Evolutionary conservation across 768 basidiomycete genomes (phyloP).

Genomic region (Tylopilus balloui): DNA sequence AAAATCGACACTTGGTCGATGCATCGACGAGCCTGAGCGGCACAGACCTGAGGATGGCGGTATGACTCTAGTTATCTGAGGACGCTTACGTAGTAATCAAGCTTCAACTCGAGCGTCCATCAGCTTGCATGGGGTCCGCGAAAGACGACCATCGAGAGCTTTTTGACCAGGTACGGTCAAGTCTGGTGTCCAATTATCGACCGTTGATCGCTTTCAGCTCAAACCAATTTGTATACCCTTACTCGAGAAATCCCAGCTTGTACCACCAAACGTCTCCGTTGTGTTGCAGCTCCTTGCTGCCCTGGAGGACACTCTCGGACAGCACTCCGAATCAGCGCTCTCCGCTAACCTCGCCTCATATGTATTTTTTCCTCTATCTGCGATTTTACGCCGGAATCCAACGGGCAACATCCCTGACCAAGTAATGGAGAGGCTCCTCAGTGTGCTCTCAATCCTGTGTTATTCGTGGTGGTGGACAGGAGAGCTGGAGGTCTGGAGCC

Average conservation of each 20-base stretch:
- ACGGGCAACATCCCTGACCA: constrained; percentile 70
- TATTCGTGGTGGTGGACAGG: constrained; percentile 84
- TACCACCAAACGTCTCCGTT: constrained; percentile 45
- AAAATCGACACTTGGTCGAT: too few species aligned
- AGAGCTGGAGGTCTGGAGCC: constrained; percentile 73
- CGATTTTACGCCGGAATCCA: constrained; percentile 73
- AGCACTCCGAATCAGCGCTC: constrained; percentile 41
- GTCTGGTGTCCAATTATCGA: not conserved
- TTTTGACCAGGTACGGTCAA: constrained; percentile 37
- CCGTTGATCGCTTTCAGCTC: constrained; percentile 30
- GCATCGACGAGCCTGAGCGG: too few species aligned
- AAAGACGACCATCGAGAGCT: constrained; percentile 25
- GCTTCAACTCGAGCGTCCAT: too few species aligned
- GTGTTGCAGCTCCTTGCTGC: constrained; percentile 51
- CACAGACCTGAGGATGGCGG: too few species aligned
- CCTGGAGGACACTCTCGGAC: constrained; percentile 46
- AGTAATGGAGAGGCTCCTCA: constrained; percentile 69
- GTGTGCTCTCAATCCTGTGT: constrained; percentile 53
- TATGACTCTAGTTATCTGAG: too few species aligned
- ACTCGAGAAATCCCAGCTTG: constrained; percentile 63
- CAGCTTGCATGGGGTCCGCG: constrained; percentile 16
- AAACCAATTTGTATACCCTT: constrained; percentile 82
- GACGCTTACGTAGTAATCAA: too few species aligned
- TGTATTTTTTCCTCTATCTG: constrained; percentile 82
- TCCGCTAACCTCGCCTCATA: constrained; percentile 70